Percentiles rank a stretch among this genome's conserved stretches.
Evolutionary conservation across 2,329 filamentous ascomycete genomes (phyloP).

Genomic region (Fusarium sp.): DNA sequence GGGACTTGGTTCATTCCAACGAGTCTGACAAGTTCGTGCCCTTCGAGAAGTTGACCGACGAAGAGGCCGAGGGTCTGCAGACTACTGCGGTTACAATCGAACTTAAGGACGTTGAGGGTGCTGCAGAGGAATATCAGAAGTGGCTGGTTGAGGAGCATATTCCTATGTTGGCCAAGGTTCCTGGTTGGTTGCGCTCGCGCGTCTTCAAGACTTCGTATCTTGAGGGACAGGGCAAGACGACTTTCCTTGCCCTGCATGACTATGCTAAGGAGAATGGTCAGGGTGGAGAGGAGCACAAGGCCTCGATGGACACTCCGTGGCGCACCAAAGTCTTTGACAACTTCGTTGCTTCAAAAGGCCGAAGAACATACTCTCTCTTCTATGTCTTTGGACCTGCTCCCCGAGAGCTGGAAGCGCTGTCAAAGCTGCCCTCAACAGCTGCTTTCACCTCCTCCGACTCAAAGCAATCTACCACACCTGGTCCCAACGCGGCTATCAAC

Average conservation of each 20-base stretch:
- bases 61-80: slow-evolving; percentile 67
- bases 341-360: slow-evolving; percentile 65
- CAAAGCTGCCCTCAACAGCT: slow-evolving; percentile 57
- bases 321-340: slow-evolving; percentile 66
- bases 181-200: slow-evolving; percentile 81
- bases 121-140: slow-evolving; percentile 64
- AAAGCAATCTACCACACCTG: slow-evolving; percentile 64
- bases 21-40: slow-evolving; percentile 66
- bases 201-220: slow-evolving; percentile 74
- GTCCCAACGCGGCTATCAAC: slow-evolving; percentile 64
- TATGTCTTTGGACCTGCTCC: slow-evolving; percentile 83
- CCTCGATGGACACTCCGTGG: slow-evolving; percentile 71
- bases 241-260: slow-evolving; percentile 76
- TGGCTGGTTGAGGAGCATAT: slow-evolving; percentile 84
- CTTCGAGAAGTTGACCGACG: slow-evolving; percentile 67
- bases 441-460: slow-evolving; percentile 65
- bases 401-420: slow-evolving; percentile 70
- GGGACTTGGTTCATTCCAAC: slow-evolving; percentile 69
- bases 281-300: slow-evolving; percentile 70
- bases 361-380: slow-evolving; percentile 75
- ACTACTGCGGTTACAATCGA: slow-evolving; percentile 70
- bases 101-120: slow-evolving; percentile 60
- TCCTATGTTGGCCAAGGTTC: slow-evolving; percentile 74
- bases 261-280: slow-evolving; percentile 75
- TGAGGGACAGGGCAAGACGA: slow-evolving; percentile 61